Evolutionary conservation across 371 early-diverging fungal species (phyloP).

Genomic region (Mucor lusitanicus): DNA sequence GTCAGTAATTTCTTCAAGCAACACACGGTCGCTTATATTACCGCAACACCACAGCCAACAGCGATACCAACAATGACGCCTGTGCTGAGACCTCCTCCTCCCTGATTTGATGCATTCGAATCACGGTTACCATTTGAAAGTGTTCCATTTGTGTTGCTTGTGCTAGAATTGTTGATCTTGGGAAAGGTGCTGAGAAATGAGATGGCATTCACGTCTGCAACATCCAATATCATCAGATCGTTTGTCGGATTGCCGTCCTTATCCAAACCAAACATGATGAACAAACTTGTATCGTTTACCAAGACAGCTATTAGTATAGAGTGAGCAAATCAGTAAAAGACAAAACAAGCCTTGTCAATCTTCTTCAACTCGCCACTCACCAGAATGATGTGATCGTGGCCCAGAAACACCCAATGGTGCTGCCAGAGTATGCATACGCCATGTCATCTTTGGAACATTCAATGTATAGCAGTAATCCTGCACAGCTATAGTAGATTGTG

Average conservation of each 20-base stretch:
- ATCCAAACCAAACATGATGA: conserved; percentile 3
- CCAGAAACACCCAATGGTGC: not conserved
- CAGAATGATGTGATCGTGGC: not conserved
- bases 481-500: not conserved
- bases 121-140: no score
- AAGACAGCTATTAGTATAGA: no score
- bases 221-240: conserved; percentile 2
- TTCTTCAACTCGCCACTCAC: not conserved
- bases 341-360: not conserved
- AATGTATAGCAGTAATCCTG: conserved; percentile 9
- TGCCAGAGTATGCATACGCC: not conserved
- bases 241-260: not conserved
- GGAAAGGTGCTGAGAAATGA: not conserved
- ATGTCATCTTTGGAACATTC: not conserved
- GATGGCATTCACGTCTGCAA: not conserved
- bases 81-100: not conserved
- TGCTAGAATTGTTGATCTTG: not conserved
- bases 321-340: no score
- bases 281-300: not conserved
- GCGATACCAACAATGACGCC: conserved; percentile 1
- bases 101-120: not conserved
- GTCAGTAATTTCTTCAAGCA: not conserved
- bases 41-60: not conserved
- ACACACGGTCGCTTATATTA: not conserved
- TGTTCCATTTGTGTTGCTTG: not conserved